Evolutionary conservation across 768 basidiomycete species (phyloP), one percentile per base, ranked within the genome.

Genomic region (Trametes elegans): DNA sequence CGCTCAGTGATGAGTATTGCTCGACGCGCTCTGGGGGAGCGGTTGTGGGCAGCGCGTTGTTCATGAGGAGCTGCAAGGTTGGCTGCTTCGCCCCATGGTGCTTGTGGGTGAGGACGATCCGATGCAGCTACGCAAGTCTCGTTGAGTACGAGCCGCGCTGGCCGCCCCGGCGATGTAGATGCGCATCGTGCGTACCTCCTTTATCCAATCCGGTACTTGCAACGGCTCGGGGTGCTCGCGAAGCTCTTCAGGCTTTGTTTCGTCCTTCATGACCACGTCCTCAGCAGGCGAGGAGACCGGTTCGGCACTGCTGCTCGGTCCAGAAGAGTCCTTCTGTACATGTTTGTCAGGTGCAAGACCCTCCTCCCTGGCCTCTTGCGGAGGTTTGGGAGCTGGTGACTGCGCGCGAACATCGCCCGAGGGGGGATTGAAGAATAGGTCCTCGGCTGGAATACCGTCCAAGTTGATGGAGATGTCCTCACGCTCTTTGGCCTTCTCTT

Each of bases 41-140:
- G 9, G 64, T 50, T 10, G 60, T 26, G 1, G 68, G 60, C 1
- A 74, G 54, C 10, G 70, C 60, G 11, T 69, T 66, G 28, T 74
- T 70, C 46, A 85, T 67, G 23, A 88, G 74, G 18, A 74, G 59
- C 56, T 86, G 84, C 19, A 88, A 70, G 3, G 84, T 84, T 14
- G 74, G 67, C 19, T 73, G 67, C 4, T 65, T 64, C 6, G 68
- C 71, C 16, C 67, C 64, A 1, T 72, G 70, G 27, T 72, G 66
- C 2, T 72, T 71, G 66, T 90, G 88, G 0, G 79, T 81, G 49
- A 88, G 63, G n/a, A 89, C 66, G 26, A 85, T 73, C 36, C 79
- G 75, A 58, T 79, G 81, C 42, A 88, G 69, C 88, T 90, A 58
- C 19, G 13, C 7, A 27, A 11, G 21, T 16, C 16, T 62, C 32